phyloP scores from a whole-genome alignment of 2,329 filamentous ascomycete species.

The Talaromyces sp. region DNA sequence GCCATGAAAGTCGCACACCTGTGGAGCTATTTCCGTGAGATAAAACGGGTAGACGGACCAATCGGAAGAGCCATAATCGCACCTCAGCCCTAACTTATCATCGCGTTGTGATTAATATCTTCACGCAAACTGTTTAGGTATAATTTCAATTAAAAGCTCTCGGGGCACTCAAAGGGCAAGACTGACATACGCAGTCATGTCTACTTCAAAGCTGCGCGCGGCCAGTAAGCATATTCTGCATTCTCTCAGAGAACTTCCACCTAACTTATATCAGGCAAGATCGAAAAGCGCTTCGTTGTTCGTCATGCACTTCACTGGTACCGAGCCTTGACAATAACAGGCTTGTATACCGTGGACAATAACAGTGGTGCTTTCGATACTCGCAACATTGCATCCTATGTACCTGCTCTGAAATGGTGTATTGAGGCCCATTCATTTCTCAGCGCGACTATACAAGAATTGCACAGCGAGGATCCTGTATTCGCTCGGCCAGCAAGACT shows the following conservation, averaged over 20 bases:
- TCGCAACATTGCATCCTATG: conserved; percentile 19
- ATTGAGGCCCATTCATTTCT: conserved; percentile 37
- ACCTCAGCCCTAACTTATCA: not conserved
- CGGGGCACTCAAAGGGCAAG: not conserved
- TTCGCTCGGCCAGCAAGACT: conserved; percentile 29
- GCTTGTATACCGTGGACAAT: not conserved
- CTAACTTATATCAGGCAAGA: not conserved
- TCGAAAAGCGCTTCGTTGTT: not conserved
- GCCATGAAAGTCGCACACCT: not conserved
- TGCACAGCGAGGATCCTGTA: conserved; percentile 34
- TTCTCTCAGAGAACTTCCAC: not conserved
- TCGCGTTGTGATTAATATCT: not conserved
- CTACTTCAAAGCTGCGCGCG: not conserved
- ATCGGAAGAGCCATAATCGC: not conserved
- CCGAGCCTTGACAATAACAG: not conserved
- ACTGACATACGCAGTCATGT: not conserved
- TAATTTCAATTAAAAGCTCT: not conserved
- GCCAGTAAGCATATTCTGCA: not conserved
- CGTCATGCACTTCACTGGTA: conserved; percentile 7
- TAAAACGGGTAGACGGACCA: not conserved
- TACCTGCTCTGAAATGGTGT: conserved; percentile 34
- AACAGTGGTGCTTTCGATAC: not conserved
- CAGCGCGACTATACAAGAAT: conserved; percentile 31
- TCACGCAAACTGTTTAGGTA: not conserved
- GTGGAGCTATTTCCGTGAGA: not conserved